These are phyloP conservation scores for Irpex sp. DNA, from an alignment of 1,284 basidiomycete genomes.

Conservation along the genomic window DNA sequence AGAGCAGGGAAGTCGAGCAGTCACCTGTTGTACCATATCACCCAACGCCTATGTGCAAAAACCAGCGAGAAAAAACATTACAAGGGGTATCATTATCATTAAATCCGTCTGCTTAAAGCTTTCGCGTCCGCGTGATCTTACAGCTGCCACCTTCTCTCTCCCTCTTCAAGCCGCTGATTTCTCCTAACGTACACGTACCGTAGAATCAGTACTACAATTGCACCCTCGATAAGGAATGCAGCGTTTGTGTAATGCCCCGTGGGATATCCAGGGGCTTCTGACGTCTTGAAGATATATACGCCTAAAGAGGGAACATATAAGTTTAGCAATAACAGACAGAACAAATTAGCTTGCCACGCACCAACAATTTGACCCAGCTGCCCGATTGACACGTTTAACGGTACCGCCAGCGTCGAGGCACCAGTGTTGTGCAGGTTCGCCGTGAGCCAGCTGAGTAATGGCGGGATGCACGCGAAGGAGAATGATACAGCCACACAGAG, in stretches of 20 bases:
- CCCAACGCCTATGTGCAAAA: no score
- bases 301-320: slow-evolving; percentile 13
- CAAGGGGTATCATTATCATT: not conserved
- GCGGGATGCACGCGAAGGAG: slow-evolving; percentile 33
- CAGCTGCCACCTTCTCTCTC: slow-evolving; percentile 16
- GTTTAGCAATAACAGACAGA: not conserved
- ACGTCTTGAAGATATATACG: slow-evolving; percentile 34
- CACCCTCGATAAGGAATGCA: slow-evolving; percentile 23
- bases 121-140: slow-evolving; percentile 3
- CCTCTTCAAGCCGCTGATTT: slow-evolving; percentile 14
- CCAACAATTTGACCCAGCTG: slow-evolving; percentile 35
- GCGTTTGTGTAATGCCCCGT: slow-evolving; percentile 34
- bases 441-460: slow-evolving; percentile 35
- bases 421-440: slow-evolving; percentile 32
- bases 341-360: slow-evolving; percentile 1
- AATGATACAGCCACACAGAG: slow-evolving; percentile 33
- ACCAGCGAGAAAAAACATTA: no score
- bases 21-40: no score
- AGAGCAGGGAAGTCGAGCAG: no score
- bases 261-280: slow-evolving; percentile 28
- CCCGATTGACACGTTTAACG: slow-evolving; percentile 35
- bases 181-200: slow-evolving; percentile 15
- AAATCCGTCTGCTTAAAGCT: not conserved
- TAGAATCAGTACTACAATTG: slow-evolving; percentile 18
- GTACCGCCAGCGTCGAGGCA: slow-evolving; percentile 32